Base-by-base conservation (phyloP, 805 yeast species). In the Peterozyma xylosa region DNA sequence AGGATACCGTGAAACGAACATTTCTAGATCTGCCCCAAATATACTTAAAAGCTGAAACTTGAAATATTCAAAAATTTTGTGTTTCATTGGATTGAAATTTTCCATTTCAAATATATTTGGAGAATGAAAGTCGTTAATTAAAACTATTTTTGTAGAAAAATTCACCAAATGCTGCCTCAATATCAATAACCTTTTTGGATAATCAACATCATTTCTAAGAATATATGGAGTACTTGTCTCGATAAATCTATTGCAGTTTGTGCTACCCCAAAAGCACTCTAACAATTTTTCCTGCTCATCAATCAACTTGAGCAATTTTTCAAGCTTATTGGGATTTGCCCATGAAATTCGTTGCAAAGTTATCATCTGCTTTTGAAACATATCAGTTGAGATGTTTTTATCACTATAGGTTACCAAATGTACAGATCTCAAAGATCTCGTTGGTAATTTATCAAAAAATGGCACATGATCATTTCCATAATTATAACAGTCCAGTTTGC, bases 31-130 rank as follows among this genome's bases (percentile, higher is more conserved):
- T 11, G 9, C 21, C 3, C 49, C 47, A 13, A 46, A 43, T 3
- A 46, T 21, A 38, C 33, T 41, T 30, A 46, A 27, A 9, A 46
- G 21, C 30, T 43, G 47, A 30, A 37, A 45, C 33, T 45, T 42
- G 35, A 37, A 37, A 4, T 27, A 11, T 18, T 38, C 21, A 17
- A 42, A 37, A 15, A 42, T 5, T 11, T 9, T 37, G 16, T 18
- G 29, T n/a, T 45, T 42, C 17, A 11, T 14, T 14, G 27, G 21
- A 21, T 30, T 39, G 27, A 33, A 32, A 37, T 21, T 27, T n/a
- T n/a, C 11, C n/a, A 44, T n/a, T 16, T 15, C 14, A 27, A 17
- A 14, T 11, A 44, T 11, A 11, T 37, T 16, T 14, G 47, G 45
- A 13, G 34, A 33, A 10, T 27, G 14, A 3, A 36, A 9, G 44